phyloP scores from a whole-genome alignment of 129 eudicot species.

The Helianthus tuberosus region DNA sequence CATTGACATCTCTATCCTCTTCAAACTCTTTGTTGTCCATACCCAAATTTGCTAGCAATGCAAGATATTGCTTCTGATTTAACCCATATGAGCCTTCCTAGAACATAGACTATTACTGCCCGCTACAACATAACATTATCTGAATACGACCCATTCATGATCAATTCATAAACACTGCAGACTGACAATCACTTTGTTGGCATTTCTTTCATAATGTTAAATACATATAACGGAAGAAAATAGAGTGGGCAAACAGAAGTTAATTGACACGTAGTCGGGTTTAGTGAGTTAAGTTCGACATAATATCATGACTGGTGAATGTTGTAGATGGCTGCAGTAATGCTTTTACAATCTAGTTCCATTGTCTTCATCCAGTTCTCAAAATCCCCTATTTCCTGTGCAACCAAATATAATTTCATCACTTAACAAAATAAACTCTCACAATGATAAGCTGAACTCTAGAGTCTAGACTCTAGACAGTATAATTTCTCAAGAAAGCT shows the following conservation, averaged over 20 bases:
- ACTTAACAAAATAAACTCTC: neutral
- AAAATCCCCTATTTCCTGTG: constrained; percentile 93
- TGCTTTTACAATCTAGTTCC: constrained; percentile 94
- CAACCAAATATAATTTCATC: constrained; percentile 11
- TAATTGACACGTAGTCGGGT: constrained; percentile 8
- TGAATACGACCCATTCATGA: neutral
- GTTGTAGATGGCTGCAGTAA: constrained; percentile 75
- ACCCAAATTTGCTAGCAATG: no score
- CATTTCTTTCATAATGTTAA: constrained; percentile 13
- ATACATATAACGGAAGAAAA: constrained; percentile 2
- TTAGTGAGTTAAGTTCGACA: constrained; percentile 3
- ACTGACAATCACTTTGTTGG: constrained; percentile 6
- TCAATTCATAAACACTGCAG: neutral
- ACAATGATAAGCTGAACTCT: neutral
- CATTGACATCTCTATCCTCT: no score
- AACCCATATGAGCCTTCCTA: no score
- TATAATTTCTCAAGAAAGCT: neutral
- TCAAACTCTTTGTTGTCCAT: no score
- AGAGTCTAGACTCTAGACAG: neutral
- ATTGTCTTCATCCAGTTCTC: constrained; percentile 99
- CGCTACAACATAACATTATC: neutral
- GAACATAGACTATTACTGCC: no score
- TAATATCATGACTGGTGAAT: constrained; percentile 60
- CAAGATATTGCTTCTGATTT: no score
- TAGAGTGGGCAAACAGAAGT: constrained; percentile 2